Conservation (phyloP, 805 yeast genomes). For the Nakazawaea anatomiae region DNA sequence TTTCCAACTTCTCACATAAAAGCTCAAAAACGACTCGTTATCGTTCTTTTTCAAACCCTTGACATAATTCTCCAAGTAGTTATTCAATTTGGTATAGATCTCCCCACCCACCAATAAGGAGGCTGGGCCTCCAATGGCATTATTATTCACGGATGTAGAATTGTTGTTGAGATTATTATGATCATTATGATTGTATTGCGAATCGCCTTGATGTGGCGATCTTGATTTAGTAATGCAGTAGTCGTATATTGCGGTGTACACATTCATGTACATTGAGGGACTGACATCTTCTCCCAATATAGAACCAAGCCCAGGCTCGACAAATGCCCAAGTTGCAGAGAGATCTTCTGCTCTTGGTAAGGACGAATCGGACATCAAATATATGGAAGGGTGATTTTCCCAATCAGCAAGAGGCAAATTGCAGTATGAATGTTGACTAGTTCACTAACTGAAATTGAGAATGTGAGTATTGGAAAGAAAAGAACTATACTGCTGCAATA, state of each 20-base stretch:
- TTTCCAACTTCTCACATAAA: slow-evolving; percentile 84
- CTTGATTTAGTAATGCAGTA: slow-evolving; percentile 82
- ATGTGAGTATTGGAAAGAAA: no score
- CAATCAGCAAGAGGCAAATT: background rate
- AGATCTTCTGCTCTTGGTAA: slow-evolving; percentile 56
- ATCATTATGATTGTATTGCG: slow-evolving; percentile 16
- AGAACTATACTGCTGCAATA: no score
- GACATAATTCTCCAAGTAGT: slow-evolving; percentile 60
- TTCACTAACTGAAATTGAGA: no score
- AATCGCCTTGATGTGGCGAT: slow-evolving; percentile 28
- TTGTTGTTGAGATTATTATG: background rate
- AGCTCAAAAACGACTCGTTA: slow-evolving; percentile 67
- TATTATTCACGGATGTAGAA: slow-evolving; percentile 1
- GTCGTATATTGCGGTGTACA: slow-evolving; percentile 89
- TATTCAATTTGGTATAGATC: slow-evolving; percentile 66
- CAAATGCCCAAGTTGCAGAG: slow-evolving; percentile 69
- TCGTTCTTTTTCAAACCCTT: slow-evolving; percentile 41
- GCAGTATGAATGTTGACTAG: no score
- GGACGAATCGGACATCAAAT: background rate
- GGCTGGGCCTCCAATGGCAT: slow-evolving; percentile 20
- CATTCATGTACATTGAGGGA: slow-evolving; percentile 75
- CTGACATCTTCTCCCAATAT: slow-evolving; percentile 69
- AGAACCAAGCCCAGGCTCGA: slow-evolving; percentile 69
- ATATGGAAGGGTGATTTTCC: background rate
- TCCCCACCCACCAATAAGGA: slow-evolving; percentile 77